Base-by-base conservation (phyloP, 2,329 filamentous ascomycete genomes). In the Ustulina deusta region DNA sequence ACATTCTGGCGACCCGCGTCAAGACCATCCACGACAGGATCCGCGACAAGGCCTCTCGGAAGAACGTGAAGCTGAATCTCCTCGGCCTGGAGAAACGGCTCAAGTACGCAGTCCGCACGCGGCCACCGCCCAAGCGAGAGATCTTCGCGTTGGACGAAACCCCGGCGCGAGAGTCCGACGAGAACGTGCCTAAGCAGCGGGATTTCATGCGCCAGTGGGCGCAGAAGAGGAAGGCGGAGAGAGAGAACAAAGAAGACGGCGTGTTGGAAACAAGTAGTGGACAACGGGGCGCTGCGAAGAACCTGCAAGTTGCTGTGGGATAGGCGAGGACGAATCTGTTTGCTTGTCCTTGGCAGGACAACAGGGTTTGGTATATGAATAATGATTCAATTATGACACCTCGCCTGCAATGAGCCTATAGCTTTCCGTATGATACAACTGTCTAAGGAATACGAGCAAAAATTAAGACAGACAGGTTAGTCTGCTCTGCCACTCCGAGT, bases 61-160 rank as follows among this genome's bases (percentile, higher is more conserved):
- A 92, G 34, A 89, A 97, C 75, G 89, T 92, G 13, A 97, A 97
- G 79, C 89, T 89, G 61, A 85, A 86, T 11, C 83, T 97, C 44
- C 91, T 97, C 74, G 86, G 89, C 65, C 81, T 97, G n/a, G 86
- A 90, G 66, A 89, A 92, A 74, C 88, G 94, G 63, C 83, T 97
- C 15, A 81, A 89, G 54, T 89, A 91, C 76, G 86, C 88, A 2
- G 90, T 95, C 55, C 85, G 93, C 56, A 92, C 91, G 11, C 87
- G 86, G 72, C 84, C 83, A 52, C 85, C 82, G 57, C 83, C 83
- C 11, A 88, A 85, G 74, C 83, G 82, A 66, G 85, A 81, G 71
- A 83, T 88, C 4, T 88, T 86, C 71, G 83, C 84, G 48, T 15
- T 48, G 20, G 64, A 69, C 9, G 51, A 29, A 6, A 32, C 38